Evolutionary conservation across 2,329 filamentous ascomycete species (phyloP), one percentile per base, ranked within the genome.

Genomic region (Clonostachys byssicola): DNA sequence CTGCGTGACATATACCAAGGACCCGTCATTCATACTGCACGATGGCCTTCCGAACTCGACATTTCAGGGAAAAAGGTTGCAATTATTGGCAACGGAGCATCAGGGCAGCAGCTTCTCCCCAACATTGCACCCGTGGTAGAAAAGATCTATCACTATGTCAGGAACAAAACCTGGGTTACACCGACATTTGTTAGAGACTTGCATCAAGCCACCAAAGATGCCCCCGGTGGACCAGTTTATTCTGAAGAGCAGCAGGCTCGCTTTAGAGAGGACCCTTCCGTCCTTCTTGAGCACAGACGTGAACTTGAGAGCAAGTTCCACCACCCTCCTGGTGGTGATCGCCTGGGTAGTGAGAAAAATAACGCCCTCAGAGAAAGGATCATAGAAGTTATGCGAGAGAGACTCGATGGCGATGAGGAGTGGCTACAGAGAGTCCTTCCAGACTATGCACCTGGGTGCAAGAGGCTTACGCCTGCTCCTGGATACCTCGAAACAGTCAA

Each of bases 81-180:
- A 1, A 71, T 84, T 5, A 83, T 85, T 41, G 81, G 81, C n/a
- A 84, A 83, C 45, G 81, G 81, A 3, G 78, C 81, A 5, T 80
- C 74, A 7, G 81, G 80, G 1, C 74, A 84, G 30, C 82, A 85
- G 50, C 61, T 78, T 1, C 71, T 77, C 0, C 65, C 78, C 1
- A 78, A 78, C 41, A 53, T 83, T 2, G 77, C 81, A 46, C 68
- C 69, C 30, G 56, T 56, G 0, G 76, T 75, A 2, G 56, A 53
- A 1, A 75, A 70, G 3, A 66, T 88, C 1, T 80, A 87, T 52
- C 81, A 86, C 60, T 88, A 86, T 52, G 81, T 76, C 2, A 71
- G 85, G 9, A 83, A 77, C 54, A 76, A 71, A 34, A 88, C 85
- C 0, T 89, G 85, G 85, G 80, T 88, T 33, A 80, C 84, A 0